Evolutionary conservation across 202 grass and related monocot genomes (phyloP), one percentile per base, ranked within the genome.

Genomic region (Bolboschoenoplectus hybrid): DNA sequence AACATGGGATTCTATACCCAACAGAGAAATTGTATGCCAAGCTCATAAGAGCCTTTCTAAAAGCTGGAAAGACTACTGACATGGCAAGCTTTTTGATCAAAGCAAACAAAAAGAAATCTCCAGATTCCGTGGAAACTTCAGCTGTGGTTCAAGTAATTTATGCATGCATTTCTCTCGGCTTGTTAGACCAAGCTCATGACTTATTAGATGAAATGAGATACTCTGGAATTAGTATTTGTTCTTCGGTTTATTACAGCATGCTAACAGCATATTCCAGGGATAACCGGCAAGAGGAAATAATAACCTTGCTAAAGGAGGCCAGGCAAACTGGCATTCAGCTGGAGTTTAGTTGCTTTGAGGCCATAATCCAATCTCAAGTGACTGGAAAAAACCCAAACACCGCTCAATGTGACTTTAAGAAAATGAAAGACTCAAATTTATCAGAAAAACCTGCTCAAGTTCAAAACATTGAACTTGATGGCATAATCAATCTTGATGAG

Each of bases 171-270:
- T 92, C 81, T 89, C 80, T 94, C 75, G 89, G 93, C 34, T 91
- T 92, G 58, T 75, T 91, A 82, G 91, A 98, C 55, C 82, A 98
- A 86, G 96, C 96, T 85, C 96, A 95, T 83, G 93, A 95, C 63
- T 88, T 98, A 84, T 86, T 98, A 68, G 93, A 98, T 63, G 93
- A 95, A 89, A 98, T 98, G 93, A 95, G 87, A 86, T 95, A 91
- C 89, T 89, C 87, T 86, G 90, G 90, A 89, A 88, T 95, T 89
- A 90, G 86, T 74, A 85, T 98, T 77, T 89, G 89, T 91, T 93
- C 91, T 60, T 89, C 85, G 14, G 86, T 90, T 89, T 98, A 95
- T 94, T 95, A 90, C 0, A 87, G 90, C 38, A 89, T 95, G 70
- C 82, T 95, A 82, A 91, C 89, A 87, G 90, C 96, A 32, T 98